phyloP scores from a whole-genome alignment of 1,284 basidiomycete species.

The Mixia osmundae region DNA sequence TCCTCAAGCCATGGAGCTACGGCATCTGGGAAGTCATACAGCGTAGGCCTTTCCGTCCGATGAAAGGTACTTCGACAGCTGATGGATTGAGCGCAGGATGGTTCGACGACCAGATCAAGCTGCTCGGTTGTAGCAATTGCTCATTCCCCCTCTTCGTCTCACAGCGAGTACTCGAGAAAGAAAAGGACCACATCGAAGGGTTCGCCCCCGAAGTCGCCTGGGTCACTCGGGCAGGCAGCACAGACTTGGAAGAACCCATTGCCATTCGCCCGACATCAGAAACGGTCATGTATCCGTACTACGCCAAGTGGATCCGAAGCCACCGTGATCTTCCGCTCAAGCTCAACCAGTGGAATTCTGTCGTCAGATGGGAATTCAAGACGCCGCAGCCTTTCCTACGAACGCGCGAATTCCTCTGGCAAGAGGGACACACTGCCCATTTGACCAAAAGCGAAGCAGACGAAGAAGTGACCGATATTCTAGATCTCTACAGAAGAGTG shows the following conservation, averaged over 20 bases:
- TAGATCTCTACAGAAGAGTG: slow-evolving; percentile 87
- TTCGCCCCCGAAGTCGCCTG: slow-evolving; percentile 99
- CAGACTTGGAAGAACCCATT: slow-evolving; percentile 88
- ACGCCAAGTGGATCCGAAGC: slow-evolving; percentile 64
- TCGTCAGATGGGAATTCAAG: slow-evolving; percentile 99
- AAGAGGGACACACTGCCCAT: slow-evolving; percentile 95
- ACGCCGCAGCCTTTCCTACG: slow-evolving; percentile 98
- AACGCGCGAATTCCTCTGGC: slow-evolving; percentile 98
- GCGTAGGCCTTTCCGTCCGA: slow-evolving; percentile 30
- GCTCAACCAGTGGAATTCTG: slow-evolving; percentile 97
- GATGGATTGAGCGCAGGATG: too few species aligned
- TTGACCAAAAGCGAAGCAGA: slow-evolving; percentile 74
- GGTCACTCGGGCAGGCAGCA: slow-evolving; percentile 85
- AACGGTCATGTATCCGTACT: slow-evolving; percentile 20
- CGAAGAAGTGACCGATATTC: slow-evolving; percentile 71
- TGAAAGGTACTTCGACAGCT: neutral
- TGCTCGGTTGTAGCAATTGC: slow-evolving; percentile 83
- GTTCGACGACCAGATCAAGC: slow-evolving; percentile 82
- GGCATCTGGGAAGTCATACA: slow-evolving; percentile 93
- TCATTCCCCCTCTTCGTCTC: slow-evolving; percentile 99
- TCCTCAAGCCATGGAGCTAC: slow-evolving; percentile 92
- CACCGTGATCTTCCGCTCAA: slow-evolving; percentile 93
- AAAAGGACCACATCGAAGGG: slow-evolving; percentile 99
- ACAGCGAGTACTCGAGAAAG: slow-evolving; percentile 68
- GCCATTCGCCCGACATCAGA: slow-evolving; percentile 85